Evolutionary conservation across 2,329 filamentous ascomycete species (phyloP).

Genomic region (Neocucurbitaria cava): DNA sequence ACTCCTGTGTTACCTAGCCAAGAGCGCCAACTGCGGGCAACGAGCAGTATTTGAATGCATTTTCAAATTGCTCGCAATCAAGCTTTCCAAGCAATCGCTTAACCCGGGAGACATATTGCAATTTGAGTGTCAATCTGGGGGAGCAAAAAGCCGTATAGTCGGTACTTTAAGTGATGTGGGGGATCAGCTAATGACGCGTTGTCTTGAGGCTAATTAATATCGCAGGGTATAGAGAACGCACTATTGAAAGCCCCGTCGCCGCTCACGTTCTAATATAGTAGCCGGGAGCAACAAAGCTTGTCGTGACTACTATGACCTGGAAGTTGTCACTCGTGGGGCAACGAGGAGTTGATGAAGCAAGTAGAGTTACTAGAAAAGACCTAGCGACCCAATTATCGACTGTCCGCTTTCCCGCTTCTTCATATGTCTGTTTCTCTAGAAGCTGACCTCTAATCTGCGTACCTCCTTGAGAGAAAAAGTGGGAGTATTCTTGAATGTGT

Average conservation of each 20-base stretch:
- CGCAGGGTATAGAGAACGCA: conserved; percentile 8
- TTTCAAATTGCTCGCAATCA: background rate
- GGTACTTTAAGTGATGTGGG: conserved; percentile 4
- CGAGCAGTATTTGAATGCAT: background rate
- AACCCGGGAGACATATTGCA: conserved; percentile 1
- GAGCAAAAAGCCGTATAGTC: background rate
- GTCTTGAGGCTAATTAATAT: conserved; percentile 21
- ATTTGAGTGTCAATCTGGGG: conserved; percentile 9
- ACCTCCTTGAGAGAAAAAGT: no score
- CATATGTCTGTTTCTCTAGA: no score
- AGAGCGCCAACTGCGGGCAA: background rate
- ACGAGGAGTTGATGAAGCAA: no score
- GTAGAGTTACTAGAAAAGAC: no score
- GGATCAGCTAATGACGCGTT: background rate
- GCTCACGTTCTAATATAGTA: background rate
- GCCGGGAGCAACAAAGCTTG: background rate
- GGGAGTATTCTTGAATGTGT: no score
- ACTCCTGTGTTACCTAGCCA: no score
- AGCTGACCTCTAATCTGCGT: no score
- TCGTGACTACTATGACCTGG: no score
- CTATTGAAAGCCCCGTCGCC: background rate
- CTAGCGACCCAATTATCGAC: no score
- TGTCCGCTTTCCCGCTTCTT: no score
- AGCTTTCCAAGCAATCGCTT: background rate
- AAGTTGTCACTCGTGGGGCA: no score